Conservation (phyloP, 176 grass and related monocot species). For the Musa schizocarpa region DNA sequence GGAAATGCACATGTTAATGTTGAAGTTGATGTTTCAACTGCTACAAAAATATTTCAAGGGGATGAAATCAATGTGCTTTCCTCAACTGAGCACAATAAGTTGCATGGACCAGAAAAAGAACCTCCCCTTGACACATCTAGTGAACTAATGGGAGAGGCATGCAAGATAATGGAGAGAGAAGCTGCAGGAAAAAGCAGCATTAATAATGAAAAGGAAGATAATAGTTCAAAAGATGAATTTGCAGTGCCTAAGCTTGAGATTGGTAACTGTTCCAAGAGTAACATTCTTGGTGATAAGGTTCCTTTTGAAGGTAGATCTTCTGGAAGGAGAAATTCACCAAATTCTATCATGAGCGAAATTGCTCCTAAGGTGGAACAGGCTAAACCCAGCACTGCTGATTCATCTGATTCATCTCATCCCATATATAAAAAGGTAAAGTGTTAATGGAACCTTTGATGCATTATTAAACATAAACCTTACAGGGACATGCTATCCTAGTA, state of each 20-base stretch:
- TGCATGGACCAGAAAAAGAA: constrained; percentile 22
- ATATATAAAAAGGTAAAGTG: constrained; percentile 79
- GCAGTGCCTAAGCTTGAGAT: constrained; percentile 26
- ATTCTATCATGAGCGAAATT: constrained; percentile 24
- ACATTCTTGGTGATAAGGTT: constrained; percentile 10
- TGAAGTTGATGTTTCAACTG: neutral
- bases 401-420: constrained; percentile 31
- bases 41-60: constrained; percentile 7
- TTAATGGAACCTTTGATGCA: neutral
- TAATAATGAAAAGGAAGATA: constrained; percentile 10
- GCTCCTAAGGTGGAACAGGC: constrained; percentile 28
- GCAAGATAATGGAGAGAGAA: constrained; percentile 17
- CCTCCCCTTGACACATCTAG: constrained; percentile 15
- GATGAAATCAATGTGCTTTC: neutral
- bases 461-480: neutral
- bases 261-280: constrained; percentile 25
- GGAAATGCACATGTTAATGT: neutral
- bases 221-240: constrained; percentile 14
- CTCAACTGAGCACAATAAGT: constrained; percentile 13
- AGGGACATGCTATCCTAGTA: neutral
- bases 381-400: constrained; percentile 23
- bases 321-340: constrained; percentile 18
- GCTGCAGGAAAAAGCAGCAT: neutral
- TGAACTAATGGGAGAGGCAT: constrained; percentile 13
- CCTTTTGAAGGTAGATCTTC: constrained; percentile 18